Percentiles rank a stretch among this genome's conserved stretches.
phyloP scores from a whole-genome alignment of 441 rosid species.

The Bruguiera hainesii region DNA sequence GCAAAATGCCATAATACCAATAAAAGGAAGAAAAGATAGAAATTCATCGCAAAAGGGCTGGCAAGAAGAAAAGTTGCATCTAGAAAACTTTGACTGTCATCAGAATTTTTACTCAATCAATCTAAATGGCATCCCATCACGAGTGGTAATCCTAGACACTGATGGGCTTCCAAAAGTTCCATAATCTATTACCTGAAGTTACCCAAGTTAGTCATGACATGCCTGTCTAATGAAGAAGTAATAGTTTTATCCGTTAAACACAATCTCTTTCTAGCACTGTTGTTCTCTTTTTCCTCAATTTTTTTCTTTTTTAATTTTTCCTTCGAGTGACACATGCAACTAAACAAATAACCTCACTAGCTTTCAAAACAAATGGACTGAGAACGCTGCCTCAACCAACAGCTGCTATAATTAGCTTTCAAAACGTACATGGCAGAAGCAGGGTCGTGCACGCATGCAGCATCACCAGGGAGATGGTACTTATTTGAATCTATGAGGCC shows the following conservation, averaged over 20 bases:
- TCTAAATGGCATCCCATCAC: no score
- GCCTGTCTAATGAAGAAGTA: constrained; percentile 4
- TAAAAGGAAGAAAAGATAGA: not conserved
- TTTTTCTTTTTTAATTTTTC: no score
- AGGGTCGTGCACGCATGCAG: constrained; percentile 46
- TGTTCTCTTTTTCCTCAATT: no score
- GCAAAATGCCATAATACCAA: not conserved
- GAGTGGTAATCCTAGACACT: not conserved
- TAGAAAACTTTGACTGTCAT: no score
- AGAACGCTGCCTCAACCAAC: not conserved
- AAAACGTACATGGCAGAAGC: not conserved
- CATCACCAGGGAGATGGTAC: constrained; percentile 80
- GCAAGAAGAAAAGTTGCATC: no score
- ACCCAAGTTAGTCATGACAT: not conserved
- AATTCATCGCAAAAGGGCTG: no score
- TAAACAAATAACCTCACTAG: not conserved
- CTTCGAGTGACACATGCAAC: no score
- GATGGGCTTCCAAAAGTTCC: constrained; percentile 2
- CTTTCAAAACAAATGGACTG: no score
- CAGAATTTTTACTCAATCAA: no score
- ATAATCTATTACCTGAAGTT: not conserved
- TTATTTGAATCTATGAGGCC: constrained; percentile 42
- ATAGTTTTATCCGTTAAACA: not conserved
- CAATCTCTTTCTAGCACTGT: not conserved
- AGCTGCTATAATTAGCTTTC: not conserved